Base-by-base conservation (phyloP, 2,329 filamentous ascomycete genomes). In the Fusarium veterinarium region DNA sequence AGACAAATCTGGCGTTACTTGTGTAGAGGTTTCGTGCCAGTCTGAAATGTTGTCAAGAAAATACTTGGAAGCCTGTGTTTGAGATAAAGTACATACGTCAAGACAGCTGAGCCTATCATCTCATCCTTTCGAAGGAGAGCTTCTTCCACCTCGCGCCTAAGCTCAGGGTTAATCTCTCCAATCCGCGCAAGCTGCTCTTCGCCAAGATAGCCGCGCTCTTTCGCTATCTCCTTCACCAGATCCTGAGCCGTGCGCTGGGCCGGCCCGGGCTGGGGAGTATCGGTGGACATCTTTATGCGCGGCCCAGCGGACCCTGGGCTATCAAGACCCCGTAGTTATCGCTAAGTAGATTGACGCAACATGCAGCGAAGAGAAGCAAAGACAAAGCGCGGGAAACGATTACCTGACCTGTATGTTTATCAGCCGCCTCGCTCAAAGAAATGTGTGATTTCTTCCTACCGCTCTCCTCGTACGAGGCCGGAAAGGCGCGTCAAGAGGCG, bases 1-100 rank as follows among this genome's bases (percentile, higher is more conserved):
- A 85, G 1, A 89, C 76, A 69, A 88, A 89, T 37, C 84, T 81
- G 1, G 84, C 80, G 10, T 82, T 79, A 52, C 79, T 85, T 1
- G 80, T 77, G 66, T 86, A 85, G 1, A 87, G 73, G 37, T 85
- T 82, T 41, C 79, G 80, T 3, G 83, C 81, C n/a, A 86, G 67
- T 17, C 84, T 86, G 30, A 8, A 33, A 6, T 6, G 17, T 25
- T 0, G 30, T 51, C n/a, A 51, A 35, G 5, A 9, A 23, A n/a
- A 3, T 11, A 20, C 44, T 14, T 17, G 23, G 17, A 20, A 30
- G n/a, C 33, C 6, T 0, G 12, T 20, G 17, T 10, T 30, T 44
- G 14, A 25, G 30, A 33, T 30, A 28, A 25, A 4, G 13, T 46
- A 61, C 70, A 37, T 60, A 76, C 75, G 75, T 74, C 57, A 75